A percentile compares a stretch with the other conserved stretches of the same genome.
phyloP scores from a whole-genome alignment of 331 rosid species.

The Erythrophleum ivorense region DNA sequence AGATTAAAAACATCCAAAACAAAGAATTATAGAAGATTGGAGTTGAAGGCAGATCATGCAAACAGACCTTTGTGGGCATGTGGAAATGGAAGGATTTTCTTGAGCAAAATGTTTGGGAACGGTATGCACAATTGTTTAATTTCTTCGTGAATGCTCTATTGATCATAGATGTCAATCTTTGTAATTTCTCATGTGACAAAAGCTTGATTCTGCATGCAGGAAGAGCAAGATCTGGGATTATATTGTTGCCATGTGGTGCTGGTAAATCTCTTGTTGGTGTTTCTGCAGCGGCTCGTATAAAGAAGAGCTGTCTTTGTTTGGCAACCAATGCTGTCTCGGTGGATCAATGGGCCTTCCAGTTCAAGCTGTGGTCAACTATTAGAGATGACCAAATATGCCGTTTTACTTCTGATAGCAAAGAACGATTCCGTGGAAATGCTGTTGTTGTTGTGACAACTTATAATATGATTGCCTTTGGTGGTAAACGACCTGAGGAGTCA shows the following conservation, averaged over 20 bases:
- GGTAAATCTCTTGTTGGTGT: constrained; percentile 98
- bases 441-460: constrained; percentile 96
- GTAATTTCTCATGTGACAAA: too few relatives aligned
- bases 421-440: constrained; percentile 92
- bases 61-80: too few relatives aligned
- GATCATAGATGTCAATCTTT: too few relatives aligned
- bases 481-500: constrained; percentile 93
- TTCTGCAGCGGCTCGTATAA: constrained; percentile 92
- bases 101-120: too few relatives aligned
- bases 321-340: constrained; percentile 99
- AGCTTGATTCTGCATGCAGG: too few relatives aligned
- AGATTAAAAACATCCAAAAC: too few relatives aligned
- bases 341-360: constrained; percentile 99
- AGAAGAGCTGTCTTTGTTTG: constrained; percentile 93
- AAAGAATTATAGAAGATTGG: too few relatives aligned
- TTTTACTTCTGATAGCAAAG: constrained; percentile 97
- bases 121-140: too few relatives aligned
- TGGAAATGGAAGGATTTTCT: too few relatives aligned
- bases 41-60: too few relatives aligned
- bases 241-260: constrained; percentile 96
- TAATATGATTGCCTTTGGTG: constrained; percentile 95
- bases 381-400: constrained; percentile 96
- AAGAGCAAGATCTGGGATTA: constrained; percentile 98
- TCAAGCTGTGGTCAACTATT: constrained; percentile 93
- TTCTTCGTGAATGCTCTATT: too few relatives aligned